phyloP scores from a whole-genome alignment of 805 yeast species.

The Metschnikowia lachancei region DNA sequence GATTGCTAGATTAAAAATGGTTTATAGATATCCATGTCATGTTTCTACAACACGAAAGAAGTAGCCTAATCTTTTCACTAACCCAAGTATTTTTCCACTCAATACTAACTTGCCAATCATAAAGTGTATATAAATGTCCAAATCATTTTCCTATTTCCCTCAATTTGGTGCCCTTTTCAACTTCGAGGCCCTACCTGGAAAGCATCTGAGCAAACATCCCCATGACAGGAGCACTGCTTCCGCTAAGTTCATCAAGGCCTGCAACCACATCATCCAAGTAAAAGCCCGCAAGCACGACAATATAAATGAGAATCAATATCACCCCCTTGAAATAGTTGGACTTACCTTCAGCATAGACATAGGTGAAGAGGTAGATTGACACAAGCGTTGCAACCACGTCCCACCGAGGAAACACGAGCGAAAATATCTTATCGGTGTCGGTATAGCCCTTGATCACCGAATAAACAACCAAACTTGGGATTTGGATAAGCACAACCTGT shows the following conservation, averaged over 20 bases:
- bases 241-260: slow-evolving; percentile 15
- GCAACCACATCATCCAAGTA: slow-evolving; percentile 53
- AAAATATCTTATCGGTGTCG: slow-evolving; percentile 53
- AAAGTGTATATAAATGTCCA: no score
- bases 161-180: no score
- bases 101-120: no score
- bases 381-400: slow-evolving; percentile 82
- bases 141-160: no score
- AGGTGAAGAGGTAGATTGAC: slow-evolving; percentile 85
- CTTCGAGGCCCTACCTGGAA: neutral
- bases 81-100: no score
- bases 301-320: slow-evolving; percentile 73
- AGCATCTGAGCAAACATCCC: slow-evolving; percentile 4
- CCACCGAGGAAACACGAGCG: slow-evolving; percentile 93
- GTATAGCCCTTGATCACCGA: slow-evolving; percentile 51
- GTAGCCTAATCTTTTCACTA: no score
- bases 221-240: neutral
- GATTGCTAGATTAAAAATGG: no score
- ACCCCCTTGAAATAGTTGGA: slow-evolving; percentile 95
- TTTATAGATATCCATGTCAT: no score
- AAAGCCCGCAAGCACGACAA: slow-evolving; percentile 77
- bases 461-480: slow-evolving; percentile 83
- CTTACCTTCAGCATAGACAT: slow-evolving; percentile 94
- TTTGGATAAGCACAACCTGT: slow-evolving; percentile 90
- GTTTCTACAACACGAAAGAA: no score